phyloP scores from a whole-genome alignment of 2,329 filamentous ascomycete genomes.

The Arthrobotrys sphaeroides region DNA sequence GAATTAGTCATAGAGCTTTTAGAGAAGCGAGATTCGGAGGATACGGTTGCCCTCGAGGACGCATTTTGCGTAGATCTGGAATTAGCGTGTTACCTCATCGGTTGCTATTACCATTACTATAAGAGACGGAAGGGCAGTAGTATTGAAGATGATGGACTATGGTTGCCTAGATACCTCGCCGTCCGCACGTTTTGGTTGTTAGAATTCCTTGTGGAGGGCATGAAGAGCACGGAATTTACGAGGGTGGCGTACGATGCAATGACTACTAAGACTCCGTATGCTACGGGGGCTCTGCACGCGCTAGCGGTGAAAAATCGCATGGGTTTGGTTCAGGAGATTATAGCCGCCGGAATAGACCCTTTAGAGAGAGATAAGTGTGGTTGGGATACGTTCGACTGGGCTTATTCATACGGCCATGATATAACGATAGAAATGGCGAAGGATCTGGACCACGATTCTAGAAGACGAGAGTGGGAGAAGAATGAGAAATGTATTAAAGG shows the following conservation, averaged over 20 bases:
- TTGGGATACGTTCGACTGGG: constrained; percentile 46
- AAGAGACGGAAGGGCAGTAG: background rate
- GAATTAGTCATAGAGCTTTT: background rate
- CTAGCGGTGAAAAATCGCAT: background rate
- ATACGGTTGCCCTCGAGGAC: background rate
- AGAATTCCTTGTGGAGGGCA: background rate
- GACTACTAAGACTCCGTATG: background rate
- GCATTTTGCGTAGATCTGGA: background rate
- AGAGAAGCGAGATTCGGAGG: background rate
- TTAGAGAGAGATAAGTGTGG: background rate
- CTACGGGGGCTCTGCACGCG: background rate
- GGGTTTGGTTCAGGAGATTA: background rate
- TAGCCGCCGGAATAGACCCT: background rate
- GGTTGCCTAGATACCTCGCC: background rate
- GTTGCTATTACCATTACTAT: background rate
- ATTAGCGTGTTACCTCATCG: background rate
- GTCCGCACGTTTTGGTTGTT: background rate
- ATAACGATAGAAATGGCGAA: background rate
- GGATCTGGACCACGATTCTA: background rate
- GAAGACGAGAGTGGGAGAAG: constrained; percentile 12
- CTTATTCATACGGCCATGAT: constrained; percentile 2
- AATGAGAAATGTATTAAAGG: background rate
- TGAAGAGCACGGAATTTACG: background rate
- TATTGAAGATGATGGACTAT: background rate
- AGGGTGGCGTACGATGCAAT: background rate